Evolutionary conservation across 148 eudicot species (phyloP), one percentile per base, ranked within the genome.

Genomic region (Fagopyrum tataricum): DNA sequence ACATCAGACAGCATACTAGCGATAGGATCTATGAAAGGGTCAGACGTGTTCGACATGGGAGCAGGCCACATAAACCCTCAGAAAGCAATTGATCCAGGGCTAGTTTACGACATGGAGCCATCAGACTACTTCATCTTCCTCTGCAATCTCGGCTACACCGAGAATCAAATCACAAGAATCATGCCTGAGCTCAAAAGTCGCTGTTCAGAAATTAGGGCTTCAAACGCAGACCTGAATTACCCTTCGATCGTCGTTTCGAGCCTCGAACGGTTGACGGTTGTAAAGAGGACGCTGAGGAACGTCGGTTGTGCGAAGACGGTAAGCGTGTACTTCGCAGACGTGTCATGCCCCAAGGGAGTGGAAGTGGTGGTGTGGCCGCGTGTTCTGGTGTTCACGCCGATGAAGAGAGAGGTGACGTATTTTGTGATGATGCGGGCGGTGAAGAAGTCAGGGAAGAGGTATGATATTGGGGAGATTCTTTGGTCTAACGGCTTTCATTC

Each of bases 81-180:
- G 23, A 68, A 68, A 20, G 72, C 72, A 6, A 41, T 68, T 1
- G 72, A 68, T 9, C 72, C 72, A 8, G 72, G 72, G 47, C 49
- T 68, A 20, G 41, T 68, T 10, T 68, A 68, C 49, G 72, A 68
- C 49, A 40, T 68, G 46, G 8, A 68, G 12, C 46, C 49, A 11
- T 41, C 23, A 41, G 72, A 68, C 72, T 40, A 68, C 49, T 20
- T 6, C 26, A 4, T n/a, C 24, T 68, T 68, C 49, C 72, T 68
- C 72, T 68, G 72, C 72, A 68, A 68, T 6, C 72, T 68, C 12
- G 72, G 72, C 8, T 68, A 68, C 49, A 44, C 21, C 49, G 48
- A 8, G 21, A 48, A 68, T 7, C 21, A 68, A 44, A 42, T 68
- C 23, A 68, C 14, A 12, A 41, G 46, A 0, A 68, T 68, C 21